These are phyloP conservation scores for Pseudogymnoascus sp. DNA, from an alignment of 2,329 filamentous ascomycete genomes.

Conservation along the genomic window DNA sequence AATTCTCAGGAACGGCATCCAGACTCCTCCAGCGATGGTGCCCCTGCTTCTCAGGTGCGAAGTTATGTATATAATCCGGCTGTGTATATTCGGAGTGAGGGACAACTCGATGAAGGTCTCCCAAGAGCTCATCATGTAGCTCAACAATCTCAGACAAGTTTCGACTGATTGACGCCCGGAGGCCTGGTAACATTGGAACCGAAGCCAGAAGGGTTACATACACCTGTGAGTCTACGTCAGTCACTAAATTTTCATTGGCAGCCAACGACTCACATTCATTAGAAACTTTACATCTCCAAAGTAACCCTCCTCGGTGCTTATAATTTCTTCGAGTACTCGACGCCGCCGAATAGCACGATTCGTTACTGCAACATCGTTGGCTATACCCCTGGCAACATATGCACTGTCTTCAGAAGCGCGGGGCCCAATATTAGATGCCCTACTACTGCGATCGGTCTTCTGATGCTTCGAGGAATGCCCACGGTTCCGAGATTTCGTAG, in stretches of 20 bases:
- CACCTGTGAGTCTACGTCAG: slow-evolving; percentile 44
- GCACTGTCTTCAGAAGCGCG: slow-evolving; percentile 58
- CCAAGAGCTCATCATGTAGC: slow-evolving; percentile 74
- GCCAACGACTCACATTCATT: slow-evolving; percentile 56
- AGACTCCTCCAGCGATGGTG: slow-evolving; percentile 41
- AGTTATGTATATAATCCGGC: slow-evolving; percentile 23
- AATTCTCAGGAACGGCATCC: slow-evolving; percentile 28
- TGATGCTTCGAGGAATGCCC: slow-evolving; percentile 46
- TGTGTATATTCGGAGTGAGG: slow-evolving; percentile 59
- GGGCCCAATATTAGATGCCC: slow-evolving; percentile 49
- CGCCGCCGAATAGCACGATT: slow-evolving; percentile 67
- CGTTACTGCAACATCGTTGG: slow-evolving; percentile 59
- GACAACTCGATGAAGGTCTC: slow-evolving; percentile 61
- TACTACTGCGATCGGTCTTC: slow-evolving; percentile 53
- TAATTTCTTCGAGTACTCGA: slow-evolving; percentile 74
- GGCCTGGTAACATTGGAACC: slow-evolving; percentile 56
- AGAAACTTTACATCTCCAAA: slow-evolving; percentile 80
- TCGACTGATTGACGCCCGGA: slow-evolving; percentile 65
- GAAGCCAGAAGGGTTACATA: slow-evolving; percentile 68
- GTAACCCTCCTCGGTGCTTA: slow-evolving; percentile 81
- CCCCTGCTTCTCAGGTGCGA: slow-evolving; percentile 16
- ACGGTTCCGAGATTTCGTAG: slow-evolving; percentile 49
- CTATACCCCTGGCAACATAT: slow-evolving; percentile 47
- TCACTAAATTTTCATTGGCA: background rate
- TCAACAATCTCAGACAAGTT: slow-evolving; percentile 74